A percentile compares a stretch with the other conserved stretches of the same genome.
These are phyloP conservation scores for Plasmodium blacklocki DNA, from an alignment of 169 alveolate species.

Conservation along the genomic window DNA sequence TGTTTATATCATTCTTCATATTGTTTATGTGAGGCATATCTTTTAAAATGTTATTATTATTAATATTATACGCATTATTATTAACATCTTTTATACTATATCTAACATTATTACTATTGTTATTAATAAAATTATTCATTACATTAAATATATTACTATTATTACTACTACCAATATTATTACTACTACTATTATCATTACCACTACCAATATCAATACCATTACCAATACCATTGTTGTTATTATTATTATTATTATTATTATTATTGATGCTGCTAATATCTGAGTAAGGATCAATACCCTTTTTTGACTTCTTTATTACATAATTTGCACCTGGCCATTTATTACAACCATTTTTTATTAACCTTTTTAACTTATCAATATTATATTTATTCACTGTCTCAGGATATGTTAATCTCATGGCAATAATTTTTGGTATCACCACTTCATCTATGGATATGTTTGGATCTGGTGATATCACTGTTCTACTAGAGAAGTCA, in stretches of 20 bases:
- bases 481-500: slow-evolving; percentile 99
- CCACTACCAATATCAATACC: no score
- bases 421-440: slow-evolving; percentile 97
- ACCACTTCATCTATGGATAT: slow-evolving; percentile 97
- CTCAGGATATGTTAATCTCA: slow-evolving; percentile 97
- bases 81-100: neutral
- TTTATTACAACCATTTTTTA: slow-evolving; percentile 93
- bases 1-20: neutral
- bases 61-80: neutral
- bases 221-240: no score
- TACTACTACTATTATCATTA: neutral
- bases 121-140: slow-evolving; percentile 22
- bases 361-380: slow-evolving; percentile 90
- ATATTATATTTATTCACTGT: slow-evolving; percentile 93
- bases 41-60: slow-evolving; percentile 4
- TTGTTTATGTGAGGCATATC: neutral
- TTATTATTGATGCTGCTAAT: neutral
- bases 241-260: neutral
- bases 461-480: slow-evolving; percentile 99
- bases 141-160: slow-evolving; percentile 13
- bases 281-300: neutral
- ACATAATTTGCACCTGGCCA: slow-evolving; percentile 99
- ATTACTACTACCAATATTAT: no score
- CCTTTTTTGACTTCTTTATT: slow-evolving; percentile 54
- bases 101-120: neutral